A percentile compares a stretch with the other conserved stretches of the same genome.
phyloP scores from a whole-genome alignment of 371 early-diverging fungal genomes.

The Saksenaea vasiformis region DNA sequence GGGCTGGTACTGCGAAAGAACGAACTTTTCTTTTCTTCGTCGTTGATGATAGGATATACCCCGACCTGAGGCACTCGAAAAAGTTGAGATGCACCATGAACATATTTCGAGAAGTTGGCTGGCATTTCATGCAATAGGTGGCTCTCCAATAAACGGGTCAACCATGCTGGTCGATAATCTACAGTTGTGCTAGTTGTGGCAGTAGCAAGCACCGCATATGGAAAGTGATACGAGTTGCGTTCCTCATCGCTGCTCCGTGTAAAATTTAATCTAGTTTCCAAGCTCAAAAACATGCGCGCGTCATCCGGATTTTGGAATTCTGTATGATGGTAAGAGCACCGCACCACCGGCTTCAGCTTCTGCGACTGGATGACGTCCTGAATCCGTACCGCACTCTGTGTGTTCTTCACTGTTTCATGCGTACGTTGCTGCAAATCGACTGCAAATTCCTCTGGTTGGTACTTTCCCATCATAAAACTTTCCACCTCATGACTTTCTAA shows the following conservation, averaged over 20 bases:
- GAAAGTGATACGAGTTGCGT: conserved; percentile 25
- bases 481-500: conserved; percentile 89
- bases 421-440: conserved; percentile 25
- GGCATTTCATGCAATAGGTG: conserved; percentile 94
- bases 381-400: conserved; percentile 73
- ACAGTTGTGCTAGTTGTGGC: conserved; percentile 83
- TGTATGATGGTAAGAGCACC: conserved; percentile 92
- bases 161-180: conserved; percentile 91
- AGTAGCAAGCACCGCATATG: conserved; percentile 31
- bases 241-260: conserved; percentile 84
- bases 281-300: conserved; percentile 87
- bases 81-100: conserved; percentile 79
- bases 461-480: conserved; percentile 59
- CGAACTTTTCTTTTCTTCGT: background rate
- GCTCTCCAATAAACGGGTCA: conserved; percentile 79
- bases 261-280: conserved; percentile 94
- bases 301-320: conserved; percentile 96
- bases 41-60: background rate
- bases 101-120: conserved; percentile 94
- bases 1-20: background rate
- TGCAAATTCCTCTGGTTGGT: conserved; percentile 32
- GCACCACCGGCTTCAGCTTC: conserved; percentile 73
- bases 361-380: conserved; percentile 64
- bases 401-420: conserved; percentile 66
- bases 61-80: conserved; percentile 14